Base-by-base conservation (phyloP, 768 basidiomycete species). In the Collybiopsis confluens region DNA sequence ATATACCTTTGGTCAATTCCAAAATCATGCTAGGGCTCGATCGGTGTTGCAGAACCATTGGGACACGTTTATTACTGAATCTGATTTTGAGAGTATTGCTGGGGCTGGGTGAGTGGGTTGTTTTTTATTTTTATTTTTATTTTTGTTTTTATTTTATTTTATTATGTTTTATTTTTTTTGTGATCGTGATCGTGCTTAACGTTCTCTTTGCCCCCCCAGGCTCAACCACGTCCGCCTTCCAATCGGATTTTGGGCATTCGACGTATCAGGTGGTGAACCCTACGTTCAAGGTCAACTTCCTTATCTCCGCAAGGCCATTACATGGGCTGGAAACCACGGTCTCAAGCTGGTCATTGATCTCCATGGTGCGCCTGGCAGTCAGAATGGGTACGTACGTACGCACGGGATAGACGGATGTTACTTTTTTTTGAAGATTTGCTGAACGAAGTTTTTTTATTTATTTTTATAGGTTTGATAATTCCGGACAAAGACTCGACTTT, bases 321-420 rank as follows among this genome's bases (percentile, higher is more conserved):
- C 64, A 21, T 92, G 90, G 83, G 92, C 93, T 1, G 68, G 69
- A 38, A 74, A 75, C 26, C 68, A 90, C 60, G 84, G 85, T 9
- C 65, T 98, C 46, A 93, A 93, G 60, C 70, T 95, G 27, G 85
- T 96, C 45, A 65, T 97, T 33, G 93, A 94, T 69, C 77, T 90
- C 1, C 84, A 86, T 18, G 45, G 45, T 20, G 90, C 82, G 27
- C 90, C 92, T 1, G 92, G 92, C 15, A 88, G 86, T 64, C 89
- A 93, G 68, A 90, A 91, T 58, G 88, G 83, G 87, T 86, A 54
- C 44, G 76, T 67, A 37, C 54, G 54, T 54, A 41, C 21, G 16
- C 16, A 13, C 10, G 0, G 8, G 8, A 46, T 48, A 4, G n/a
- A 45, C 13, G 26, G 20, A 2, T 43, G 26, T 26, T 42, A 18